A percentile compares a stretch with the other conserved stretches of the same genome.
Conservation (phyloP, 805 yeast genomes). For the Candida adriatica region DNA sequence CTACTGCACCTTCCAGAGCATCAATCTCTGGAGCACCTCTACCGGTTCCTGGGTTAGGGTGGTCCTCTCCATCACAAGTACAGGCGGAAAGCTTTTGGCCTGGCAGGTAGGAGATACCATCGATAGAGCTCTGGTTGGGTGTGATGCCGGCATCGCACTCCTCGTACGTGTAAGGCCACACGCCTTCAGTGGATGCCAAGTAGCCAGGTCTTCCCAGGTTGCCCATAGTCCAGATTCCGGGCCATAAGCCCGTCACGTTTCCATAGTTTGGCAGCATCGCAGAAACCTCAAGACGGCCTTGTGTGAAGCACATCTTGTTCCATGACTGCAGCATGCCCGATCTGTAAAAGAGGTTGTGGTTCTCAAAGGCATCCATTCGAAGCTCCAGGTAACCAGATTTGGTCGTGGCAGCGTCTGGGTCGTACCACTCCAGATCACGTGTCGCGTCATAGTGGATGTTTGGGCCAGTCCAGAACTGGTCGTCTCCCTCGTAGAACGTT, state of each 20-base stretch:
- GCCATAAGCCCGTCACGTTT: slow-evolving; percentile 82
- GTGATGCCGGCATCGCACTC: slow-evolving; percentile 92
- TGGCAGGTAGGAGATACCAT: slow-evolving; percentile 80
- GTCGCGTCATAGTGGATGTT: slow-evolving; percentile 85
- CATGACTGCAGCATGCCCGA: slow-evolving; percentile 91
- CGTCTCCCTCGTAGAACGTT: slow-evolving; percentile 85
- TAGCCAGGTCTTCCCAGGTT: slow-evolving; percentile 91
- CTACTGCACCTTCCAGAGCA: slow-evolving; percentile 78
- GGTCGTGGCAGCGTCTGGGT: slow-evolving; percentile 84
- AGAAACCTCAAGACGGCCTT: slow-evolving; percentile 72
- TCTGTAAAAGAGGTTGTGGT: slow-evolving; percentile 74
- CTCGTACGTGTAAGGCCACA: slow-evolving; percentile 91
- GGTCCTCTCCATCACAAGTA: slow-evolving; percentile 77
- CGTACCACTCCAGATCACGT: slow-evolving; percentile 88
- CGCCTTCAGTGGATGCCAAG: slow-evolving; percentile 80
- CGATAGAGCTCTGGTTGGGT: slow-evolving; percentile 84
- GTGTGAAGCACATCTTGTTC: slow-evolving; percentile 87
- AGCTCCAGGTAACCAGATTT: slow-evolving; percentile 62
- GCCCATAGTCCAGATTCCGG: slow-evolving; percentile 94
- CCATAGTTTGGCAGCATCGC: slow-evolving; percentile 79
- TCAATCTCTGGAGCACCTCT: slow-evolving; percentile 97
- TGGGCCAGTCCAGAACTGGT: slow-evolving; percentile 84
- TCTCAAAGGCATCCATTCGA: slow-evolving; percentile 73
- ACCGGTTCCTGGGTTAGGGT: slow-evolving; percentile 82
- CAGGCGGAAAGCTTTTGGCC: slow-evolving; percentile 78